These are phyloP conservation scores for Cyclaneusma minus DNA, from an alignment of 2,329 filamentous ascomycete genomes.

Conservation along the genomic window DNA sequence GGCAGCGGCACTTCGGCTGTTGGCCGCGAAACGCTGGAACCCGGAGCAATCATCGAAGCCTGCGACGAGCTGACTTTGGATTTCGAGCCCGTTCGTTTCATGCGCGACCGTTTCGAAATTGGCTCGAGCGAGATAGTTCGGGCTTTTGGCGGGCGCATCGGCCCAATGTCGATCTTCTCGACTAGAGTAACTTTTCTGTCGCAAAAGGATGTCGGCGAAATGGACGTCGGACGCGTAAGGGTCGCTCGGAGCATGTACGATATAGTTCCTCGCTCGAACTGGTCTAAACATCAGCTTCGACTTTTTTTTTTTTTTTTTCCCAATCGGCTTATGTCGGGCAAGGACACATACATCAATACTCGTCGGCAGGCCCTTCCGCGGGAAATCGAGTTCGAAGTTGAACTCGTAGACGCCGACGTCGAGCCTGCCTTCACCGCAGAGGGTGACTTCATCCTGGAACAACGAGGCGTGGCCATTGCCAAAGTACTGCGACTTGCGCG, in stretches of 20 bases:
- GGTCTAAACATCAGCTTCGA: conserved; percentile 7
- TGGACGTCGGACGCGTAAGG: conserved; percentile 74
- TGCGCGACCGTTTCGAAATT: conserved; percentile 54
- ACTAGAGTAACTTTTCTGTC: conserved; percentile 67
- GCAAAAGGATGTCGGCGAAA: conserved; percentile 64
- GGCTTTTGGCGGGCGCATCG: conserved; percentile 57
- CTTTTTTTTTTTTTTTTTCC: conserved; percentile 1
- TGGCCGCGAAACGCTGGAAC: conserved; percentile 9
- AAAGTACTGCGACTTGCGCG: conserved; percentile 37
- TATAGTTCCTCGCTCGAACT: conserved; percentile 94
- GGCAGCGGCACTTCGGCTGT: conserved; percentile 11
- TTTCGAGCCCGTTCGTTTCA: conserved; percentile 14
- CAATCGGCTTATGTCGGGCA: conserved; percentile 8
- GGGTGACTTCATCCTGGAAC: conserved; percentile 67
- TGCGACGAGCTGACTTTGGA: conserved; percentile 6
- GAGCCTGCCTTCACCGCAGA: conserved; percentile 64
- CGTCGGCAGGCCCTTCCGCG: conserved; percentile 58
- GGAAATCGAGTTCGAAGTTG: conserved; percentile 59
- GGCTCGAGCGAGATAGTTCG: conserved; percentile 79
- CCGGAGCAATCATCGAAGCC: conserved; percentile 10
- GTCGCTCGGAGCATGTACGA: conserved; percentile 85
- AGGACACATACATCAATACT: conserved; percentile 77
- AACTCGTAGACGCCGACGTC: conserved; percentile 66
- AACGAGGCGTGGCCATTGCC: conserved; percentile 67
- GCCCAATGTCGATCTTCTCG: conserved; percentile 73